Evolutionary conservation across 805 yeast species (phyloP).

Genomic region (Wickerhamiella kazuoi): DNA sequence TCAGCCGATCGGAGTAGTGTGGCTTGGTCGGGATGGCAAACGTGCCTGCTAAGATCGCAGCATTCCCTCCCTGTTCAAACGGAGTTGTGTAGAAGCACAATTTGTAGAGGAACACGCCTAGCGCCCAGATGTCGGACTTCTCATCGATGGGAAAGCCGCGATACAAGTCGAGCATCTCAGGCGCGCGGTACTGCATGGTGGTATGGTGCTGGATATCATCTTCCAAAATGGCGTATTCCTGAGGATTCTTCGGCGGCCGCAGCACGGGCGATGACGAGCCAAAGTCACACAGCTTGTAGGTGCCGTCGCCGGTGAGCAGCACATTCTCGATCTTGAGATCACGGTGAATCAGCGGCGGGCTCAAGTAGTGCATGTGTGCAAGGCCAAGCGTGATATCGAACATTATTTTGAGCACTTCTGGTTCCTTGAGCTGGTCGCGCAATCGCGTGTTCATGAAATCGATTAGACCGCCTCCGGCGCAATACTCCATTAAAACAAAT

Average conservation of each 20-base stretch:
- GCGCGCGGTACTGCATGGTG: constrained; percentile 88
- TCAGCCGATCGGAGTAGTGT: constrained; percentile 48
- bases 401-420: constrained; percentile 70
- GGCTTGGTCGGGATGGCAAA: constrained; percentile 62
- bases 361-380: constrained; percentile 62
- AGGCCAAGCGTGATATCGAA: constrained; percentile 64
- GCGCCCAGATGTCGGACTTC: constrained; percentile 90
- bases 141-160: constrained; percentile 75
- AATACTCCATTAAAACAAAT: constrained; percentile 77
- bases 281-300: constrained; percentile 79
- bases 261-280: constrained; percentile 68
- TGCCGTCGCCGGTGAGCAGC: constrained; percentile 44
- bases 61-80: constrained; percentile 66
- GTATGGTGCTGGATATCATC: constrained; percentile 81
- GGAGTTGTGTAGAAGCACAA: constrained; percentile 89
- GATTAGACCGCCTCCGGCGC: constrained; percentile 65
- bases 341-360: constrained; percentile 63
- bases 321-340: constrained; percentile 94
- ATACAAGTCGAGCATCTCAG: constrained; percentile 87
- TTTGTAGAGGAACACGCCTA: constrained; percentile 81
- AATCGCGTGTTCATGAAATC: constrained; percentile 83
- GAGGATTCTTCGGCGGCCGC: constrained; percentile 56
- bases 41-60: constrained; percentile 71
- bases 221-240: constrained; percentile 56
- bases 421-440: constrained; percentile 56